Evolutionary conservation across 2,329 filamentous ascomycete species (phyloP).

Genomic region (Cylindrodendrum hubeiense): DNA sequence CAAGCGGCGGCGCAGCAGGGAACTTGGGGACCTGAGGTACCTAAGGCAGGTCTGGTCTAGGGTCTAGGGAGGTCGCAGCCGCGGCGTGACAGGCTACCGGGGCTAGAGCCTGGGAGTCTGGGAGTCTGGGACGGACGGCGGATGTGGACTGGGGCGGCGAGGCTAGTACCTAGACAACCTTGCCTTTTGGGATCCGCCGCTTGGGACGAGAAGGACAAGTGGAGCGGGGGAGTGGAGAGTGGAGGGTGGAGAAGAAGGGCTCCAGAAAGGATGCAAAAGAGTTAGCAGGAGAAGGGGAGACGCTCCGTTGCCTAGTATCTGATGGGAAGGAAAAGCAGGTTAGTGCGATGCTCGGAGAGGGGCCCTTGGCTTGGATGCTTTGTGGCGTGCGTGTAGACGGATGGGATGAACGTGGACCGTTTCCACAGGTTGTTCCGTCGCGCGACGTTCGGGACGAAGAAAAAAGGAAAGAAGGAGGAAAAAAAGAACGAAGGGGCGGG

Average conservation of each 20-base stretch:
- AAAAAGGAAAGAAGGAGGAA: not conserved
- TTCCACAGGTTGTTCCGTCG: slow-evolving; percentile 10
- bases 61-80: slow-evolving; percentile 13
- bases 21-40: slow-evolving; percentile 11
- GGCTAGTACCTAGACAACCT: slow-evolving; percentile 13
- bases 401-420: slow-evolving; percentile 19
- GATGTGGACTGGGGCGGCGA: slow-evolving; percentile 20
- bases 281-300: slow-evolving; percentile 13
- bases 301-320: slow-evolving; percentile 18
- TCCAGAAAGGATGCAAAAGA: slow-evolving; percentile 28
- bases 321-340: slow-evolving; percentile 10
- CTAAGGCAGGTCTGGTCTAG: slow-evolving; percentile 2
- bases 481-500: not conserved
- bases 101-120: slow-evolving; percentile 14
- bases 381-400: slow-evolving; percentile 12
- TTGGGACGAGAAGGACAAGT: slow-evolving; percentile 1
- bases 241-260: slow-evolving; percentile 22
- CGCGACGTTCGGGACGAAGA: slow-evolving; percentile 8
- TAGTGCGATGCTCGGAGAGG: slow-evolving; percentile 11
- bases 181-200: not conserved
- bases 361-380: slow-evolving; percentile 2
- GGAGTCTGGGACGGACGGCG: slow-evolving; percentile 9
- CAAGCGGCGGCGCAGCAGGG: slow-evolving; percentile 21
- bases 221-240: slow-evolving; percentile 20
- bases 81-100: slow-evolving; percentile 24